phyloP scores from a whole-genome alignment of 2,329 filamentous ascomycete species.

The Aspergillus ustus region DNA sequence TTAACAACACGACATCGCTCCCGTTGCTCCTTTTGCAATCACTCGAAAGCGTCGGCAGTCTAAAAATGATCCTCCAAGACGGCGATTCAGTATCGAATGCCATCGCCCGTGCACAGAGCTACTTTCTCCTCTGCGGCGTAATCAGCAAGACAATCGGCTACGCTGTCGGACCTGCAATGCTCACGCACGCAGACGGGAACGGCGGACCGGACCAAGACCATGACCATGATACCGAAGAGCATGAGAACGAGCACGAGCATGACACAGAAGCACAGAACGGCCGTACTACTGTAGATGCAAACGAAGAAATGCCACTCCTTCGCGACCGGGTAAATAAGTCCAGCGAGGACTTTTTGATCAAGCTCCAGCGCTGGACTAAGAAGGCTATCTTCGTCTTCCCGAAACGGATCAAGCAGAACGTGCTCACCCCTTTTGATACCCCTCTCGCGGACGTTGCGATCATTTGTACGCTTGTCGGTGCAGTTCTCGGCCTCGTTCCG shows the following conservation, averaged over 20 bases:
- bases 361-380: background rate
- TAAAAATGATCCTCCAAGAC: slow-evolving; percentile 53
- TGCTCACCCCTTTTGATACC: slow-evolving; percentile 45
- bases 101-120: slow-evolving; percentile 65
- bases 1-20: slow-evolving; percentile 63
- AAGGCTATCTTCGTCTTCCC: slow-evolving; percentile 37
- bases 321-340: slow-evolving; percentile 38
- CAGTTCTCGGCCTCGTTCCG: slow-evolving; percentile 64
- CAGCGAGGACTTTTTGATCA: slow-evolving; percentile 15
- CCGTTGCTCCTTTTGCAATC: slow-evolving; percentile 58
- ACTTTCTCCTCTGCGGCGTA: slow-evolving; percentile 69
- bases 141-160: slow-evolving; percentile 68
- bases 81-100: slow-evolving; percentile 52
- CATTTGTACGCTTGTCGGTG: slow-evolving; percentile 63
- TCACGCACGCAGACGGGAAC: slow-evolving; percentile 48
- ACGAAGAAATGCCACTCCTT: slow-evolving; percentile 59
- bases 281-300: slow-evolving; percentile 34
- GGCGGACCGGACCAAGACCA: slow-evolving; percentile 32
- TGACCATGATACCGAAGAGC: slow-evolving; percentile 18
- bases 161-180: slow-evolving; percentile 63
- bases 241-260: background rate
- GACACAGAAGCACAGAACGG: slow-evolving; percentile 23
- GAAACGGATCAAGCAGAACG: slow-evolving; percentile 36
- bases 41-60: slow-evolving; percentile 60
- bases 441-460: slow-evolving; percentile 66